phyloP scores from a whole-genome alignment of 768 basidiomycete species.

The Agaricus sinodeliciosus region DNA sequence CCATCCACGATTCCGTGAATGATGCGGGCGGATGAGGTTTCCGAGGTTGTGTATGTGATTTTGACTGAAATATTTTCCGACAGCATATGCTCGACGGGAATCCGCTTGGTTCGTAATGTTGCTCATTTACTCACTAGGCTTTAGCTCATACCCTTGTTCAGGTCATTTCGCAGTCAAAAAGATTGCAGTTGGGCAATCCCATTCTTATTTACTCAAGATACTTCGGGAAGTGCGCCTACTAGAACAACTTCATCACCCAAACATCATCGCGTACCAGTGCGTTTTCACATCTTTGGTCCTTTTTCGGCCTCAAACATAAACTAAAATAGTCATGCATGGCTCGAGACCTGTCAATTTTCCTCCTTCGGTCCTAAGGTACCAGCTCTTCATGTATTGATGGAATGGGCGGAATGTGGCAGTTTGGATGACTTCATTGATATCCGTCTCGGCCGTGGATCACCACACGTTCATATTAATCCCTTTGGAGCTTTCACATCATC shows the following conservation, averaged over 20 bases:
- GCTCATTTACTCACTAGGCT: constrained; percentile 6
- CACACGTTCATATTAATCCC: constrained; percentile 41
- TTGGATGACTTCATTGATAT: constrained; percentile 83
- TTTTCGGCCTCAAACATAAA: not conserved
- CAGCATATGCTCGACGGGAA: constrained; percentile 88
- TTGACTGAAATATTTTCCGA: constrained; percentile 8
- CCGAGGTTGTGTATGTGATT: not conserved
- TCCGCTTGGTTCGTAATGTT: constrained; percentile 52
- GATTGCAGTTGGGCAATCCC: constrained; percentile 89
- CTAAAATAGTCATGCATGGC: constrained; percentile 73
- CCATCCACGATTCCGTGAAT: not conserved
- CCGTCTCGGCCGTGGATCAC: constrained; percentile 58
- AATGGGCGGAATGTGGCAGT: constrained; percentile 89
- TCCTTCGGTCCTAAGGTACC: constrained; percentile 85
- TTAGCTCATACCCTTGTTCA: constrained; percentile 14
- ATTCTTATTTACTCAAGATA: constrained; percentile 77
- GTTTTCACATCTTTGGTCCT: constrained; percentile 9
- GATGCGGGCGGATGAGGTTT: constrained; percentile 5
- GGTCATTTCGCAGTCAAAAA: constrained; percentile 95
- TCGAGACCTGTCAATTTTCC: constrained; percentile 82
- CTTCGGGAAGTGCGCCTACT: constrained; percentile 82
- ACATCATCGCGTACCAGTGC: constrained; percentile 89
- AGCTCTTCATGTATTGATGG: constrained; percentile 85
- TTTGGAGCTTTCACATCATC: constrained; percentile 20
- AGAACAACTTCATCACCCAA: constrained; percentile 82